Evolutionary conservation across 2,329 filamentous ascomycete genomes (phyloP).

Genomic region (Xylaria polymorpha): DNA sequence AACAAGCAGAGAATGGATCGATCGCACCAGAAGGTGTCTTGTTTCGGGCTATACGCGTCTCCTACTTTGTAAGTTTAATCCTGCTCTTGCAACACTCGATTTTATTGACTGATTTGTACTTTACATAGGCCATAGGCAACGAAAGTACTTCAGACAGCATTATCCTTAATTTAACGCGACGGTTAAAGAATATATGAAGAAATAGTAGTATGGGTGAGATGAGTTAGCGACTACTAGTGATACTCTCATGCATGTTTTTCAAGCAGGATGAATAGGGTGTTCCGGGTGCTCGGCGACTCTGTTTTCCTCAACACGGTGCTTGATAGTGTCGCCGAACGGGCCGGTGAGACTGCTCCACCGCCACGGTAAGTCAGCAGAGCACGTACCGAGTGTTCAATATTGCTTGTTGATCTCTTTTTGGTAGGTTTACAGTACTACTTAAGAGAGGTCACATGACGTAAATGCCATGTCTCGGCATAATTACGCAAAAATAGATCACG

Average conservation of each 20-base stretch:
- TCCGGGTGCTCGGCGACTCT: too few relatives aligned
- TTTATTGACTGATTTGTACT: background rate
- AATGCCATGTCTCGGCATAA: background rate
- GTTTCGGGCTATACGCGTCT: conserved; percentile 5
- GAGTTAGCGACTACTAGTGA: too few relatives aligned
- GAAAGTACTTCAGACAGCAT: conserved; percentile 1
- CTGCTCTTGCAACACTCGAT: background rate
- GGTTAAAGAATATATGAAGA: background rate
- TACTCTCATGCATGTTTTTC: too few relatives aligned
- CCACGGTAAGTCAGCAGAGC: too few relatives aligned
- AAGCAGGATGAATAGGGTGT: too few relatives aligned
- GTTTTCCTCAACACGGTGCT: too few relatives aligned
- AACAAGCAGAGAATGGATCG: background rate
- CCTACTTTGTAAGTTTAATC: conserved; percentile 6
- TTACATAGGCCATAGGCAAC: background rate
- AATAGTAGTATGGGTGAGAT: background rate
- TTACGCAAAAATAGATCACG: background rate
- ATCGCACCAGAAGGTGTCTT: background rate
- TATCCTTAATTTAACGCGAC: background rate
- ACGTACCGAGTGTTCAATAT: background rate
- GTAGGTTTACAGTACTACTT: background rate
- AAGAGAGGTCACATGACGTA: background rate
- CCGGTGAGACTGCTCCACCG: too few relatives aligned
- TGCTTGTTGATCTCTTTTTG: background rate
- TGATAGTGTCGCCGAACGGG: too few relatives aligned